phyloP scores from a whole-genome alignment of 768 basidiomycete genomes.

The Artomyces pyxidatus region DNA sequence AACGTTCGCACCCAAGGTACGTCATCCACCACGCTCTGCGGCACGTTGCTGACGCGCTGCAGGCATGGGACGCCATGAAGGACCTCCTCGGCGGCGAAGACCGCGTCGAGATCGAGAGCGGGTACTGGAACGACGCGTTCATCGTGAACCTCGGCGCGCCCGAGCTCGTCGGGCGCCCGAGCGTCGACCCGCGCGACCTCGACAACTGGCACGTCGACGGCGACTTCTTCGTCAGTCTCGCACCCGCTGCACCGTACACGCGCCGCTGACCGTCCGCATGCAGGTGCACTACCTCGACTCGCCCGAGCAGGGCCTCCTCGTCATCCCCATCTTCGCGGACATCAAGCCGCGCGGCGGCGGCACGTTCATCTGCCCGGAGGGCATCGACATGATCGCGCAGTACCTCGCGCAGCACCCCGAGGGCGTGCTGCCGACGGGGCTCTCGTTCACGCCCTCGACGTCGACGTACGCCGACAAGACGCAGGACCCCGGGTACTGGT shows the following conservation, averaged over 20 bases:
- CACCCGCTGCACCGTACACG: too few relatives aligned
- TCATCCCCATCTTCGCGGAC: conserved; percentile 53
- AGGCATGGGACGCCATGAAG: conserved; percentile 55
- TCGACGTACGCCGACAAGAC: conserved; percentile 26
- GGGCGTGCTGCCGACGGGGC: conserved; percentile 38
- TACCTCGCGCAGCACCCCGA: conserved; percentile 47
- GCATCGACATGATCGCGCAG: conserved; percentile 38
- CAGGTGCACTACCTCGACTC: conserved; percentile 57
- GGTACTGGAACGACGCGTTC: conserved; percentile 50
- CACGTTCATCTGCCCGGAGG: conserved; percentile 53
- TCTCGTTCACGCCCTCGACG: conserved; percentile 41
- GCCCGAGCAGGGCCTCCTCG: conserved; percentile 55
- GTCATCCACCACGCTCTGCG: neutral
- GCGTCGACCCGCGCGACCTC: conserved; percentile 34
- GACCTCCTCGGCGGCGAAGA: conserved; percentile 55
- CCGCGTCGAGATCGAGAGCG: conserved; percentile 40
- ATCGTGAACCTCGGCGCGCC: conserved; percentile 54
- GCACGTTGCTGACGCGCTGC: neutral
- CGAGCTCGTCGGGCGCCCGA: conserved; percentile 27
- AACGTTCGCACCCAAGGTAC: conserved; percentile 44
- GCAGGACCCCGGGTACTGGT: conserved; percentile 37
- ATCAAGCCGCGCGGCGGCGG: conserved; percentile 48
- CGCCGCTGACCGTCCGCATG: neutral
- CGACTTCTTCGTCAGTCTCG: conserved; percentile 40
- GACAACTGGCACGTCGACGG: conserved; percentile 62